Base-by-base conservation (phyloP, 2,329 filamentous ascomycete species). In the Reticulascus tulasneorum region DNA sequence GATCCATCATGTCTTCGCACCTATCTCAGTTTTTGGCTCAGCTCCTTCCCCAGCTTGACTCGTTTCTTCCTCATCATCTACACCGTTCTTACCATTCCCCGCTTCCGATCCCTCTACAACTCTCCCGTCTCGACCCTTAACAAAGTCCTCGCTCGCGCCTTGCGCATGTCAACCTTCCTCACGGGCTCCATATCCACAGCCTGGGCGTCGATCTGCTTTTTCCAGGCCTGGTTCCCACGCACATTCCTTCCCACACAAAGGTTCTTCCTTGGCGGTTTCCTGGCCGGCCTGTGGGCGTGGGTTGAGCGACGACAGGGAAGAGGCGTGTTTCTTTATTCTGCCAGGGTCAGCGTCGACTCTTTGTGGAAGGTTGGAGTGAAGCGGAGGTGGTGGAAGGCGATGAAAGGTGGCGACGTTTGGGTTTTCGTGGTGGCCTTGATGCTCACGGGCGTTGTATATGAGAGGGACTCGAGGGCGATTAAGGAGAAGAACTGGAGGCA, bases 341-440 rank as follows among this genome's bases (percentile, higher is more conserved):
- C 85, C 20, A 75, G 90, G 3, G 66, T 82, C n/a, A 88, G 84
- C 41, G 69, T 95, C 20, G 86, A 94, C 56, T 86, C 79, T 23
- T 61, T 89, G 29, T 97, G 89, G 87, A 94, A 94, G 67, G 87
- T 94, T 0, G 89, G 90, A n/a, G 78, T 85, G 37, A 97, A 97
- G 78, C 71, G 83, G 22, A 77, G 87, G 2, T 88, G 88, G 79
- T 95, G 91, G 88, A 79, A 75, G 46, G 86, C 86, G 9, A 73
- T 93, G 56, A 78, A 75, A 51, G 85, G 86, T 23, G 89, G 89
- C 0, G 91, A 97, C 60, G 78, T 96, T 6, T 77, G 84, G 66
- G 66, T 97, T 4, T 90, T 97, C 53, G 84, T 91, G 12, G 60
- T 79, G 13, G 85, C 87, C 30, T 69, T 95, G 62, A 86, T 86